Conservation (phyloP, 192 early-diverging fungal species). For the Linnemannia zychae region DNA sequence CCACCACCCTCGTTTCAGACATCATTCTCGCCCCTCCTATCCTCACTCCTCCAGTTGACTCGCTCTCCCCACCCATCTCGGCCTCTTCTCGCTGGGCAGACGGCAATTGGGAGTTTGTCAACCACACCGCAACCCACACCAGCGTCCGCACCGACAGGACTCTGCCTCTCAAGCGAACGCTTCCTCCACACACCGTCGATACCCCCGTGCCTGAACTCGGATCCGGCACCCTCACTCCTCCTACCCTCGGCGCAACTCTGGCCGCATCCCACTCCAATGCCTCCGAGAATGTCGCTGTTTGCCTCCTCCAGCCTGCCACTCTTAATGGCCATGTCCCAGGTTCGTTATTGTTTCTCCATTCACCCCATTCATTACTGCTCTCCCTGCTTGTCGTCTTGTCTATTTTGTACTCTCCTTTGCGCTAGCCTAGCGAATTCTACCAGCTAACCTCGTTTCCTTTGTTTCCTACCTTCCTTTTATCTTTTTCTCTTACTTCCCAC, state of each 20-base stretch:
- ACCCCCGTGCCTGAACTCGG: constrained; percentile 12
- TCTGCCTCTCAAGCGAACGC: constrained; percentile 6
- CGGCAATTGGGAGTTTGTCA: constrained; percentile 46
- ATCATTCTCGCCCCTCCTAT: constrained; percentile 44
- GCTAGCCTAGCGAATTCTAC: not conserved
- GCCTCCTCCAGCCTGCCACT: constrained; percentile 25
- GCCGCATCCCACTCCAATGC: constrained; percentile 31
- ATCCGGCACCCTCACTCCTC: not conserved
- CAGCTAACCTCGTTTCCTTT: not conserved
- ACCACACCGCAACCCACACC: constrained; percentile 34
- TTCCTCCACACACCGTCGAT: not conserved
- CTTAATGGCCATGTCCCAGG: constrained; percentile 35
- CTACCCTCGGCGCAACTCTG: not conserved
- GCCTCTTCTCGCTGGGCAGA: constrained; percentile 42
- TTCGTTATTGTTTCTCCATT: not conserved
- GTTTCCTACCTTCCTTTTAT: not conserved
- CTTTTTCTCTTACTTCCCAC: constrained; percentile 1
- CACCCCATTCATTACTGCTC: constrained; percentile 15
- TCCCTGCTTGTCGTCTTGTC: not conserved
- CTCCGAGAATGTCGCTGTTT: constrained; percentile 13
- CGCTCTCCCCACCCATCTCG: constrained; percentile 38
- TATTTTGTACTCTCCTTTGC: not conserved
- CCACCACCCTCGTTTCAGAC: constrained; percentile 25
- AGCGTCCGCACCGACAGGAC: constrained; percentile 34
- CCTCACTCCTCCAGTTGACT: constrained; percentile 52